phyloP scores from a whole-genome alignment of 176 grass and related monocot species.

The Oryza coarctata region DNA sequence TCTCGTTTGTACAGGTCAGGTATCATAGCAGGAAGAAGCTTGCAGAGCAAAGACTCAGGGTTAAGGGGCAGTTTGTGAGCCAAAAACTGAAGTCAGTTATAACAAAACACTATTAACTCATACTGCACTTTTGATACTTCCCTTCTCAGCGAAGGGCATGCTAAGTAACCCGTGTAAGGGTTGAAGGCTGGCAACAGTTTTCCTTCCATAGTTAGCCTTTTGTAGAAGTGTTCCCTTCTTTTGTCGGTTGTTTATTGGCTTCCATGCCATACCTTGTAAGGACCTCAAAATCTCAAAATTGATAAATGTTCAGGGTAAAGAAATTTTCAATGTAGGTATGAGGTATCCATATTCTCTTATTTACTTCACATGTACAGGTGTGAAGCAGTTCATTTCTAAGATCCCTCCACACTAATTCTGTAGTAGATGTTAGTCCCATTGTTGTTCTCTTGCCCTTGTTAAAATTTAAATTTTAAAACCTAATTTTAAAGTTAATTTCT shows the following conservation, averaged over 20 bases:
- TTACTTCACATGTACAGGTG: not conserved
- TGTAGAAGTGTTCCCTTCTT: slow-evolving; percentile 19
- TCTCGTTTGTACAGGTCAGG: slow-evolving; percentile 63
- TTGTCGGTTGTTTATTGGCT: slow-evolving; percentile 37
- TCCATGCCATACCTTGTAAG: slow-evolving; percentile 36
- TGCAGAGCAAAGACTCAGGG: slow-evolving; percentile 80
- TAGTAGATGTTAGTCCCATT: too few relatives aligned
- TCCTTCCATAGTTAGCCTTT: slow-evolving; percentile 40
- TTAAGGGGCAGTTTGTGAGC: slow-evolving; percentile 97
- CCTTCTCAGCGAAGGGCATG: slow-evolving; percentile 20
- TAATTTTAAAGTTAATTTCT: too few relatives aligned
- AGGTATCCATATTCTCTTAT: slow-evolving; percentile 16
- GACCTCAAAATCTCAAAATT: slow-evolving; percentile 11
- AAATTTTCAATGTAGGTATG: not conserved
- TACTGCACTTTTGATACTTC: slow-evolving; percentile 34
- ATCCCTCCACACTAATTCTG: not conserved
- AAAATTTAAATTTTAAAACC: too few relatives aligned
- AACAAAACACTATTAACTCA: slow-evolving; percentile 21
- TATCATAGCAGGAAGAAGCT: slow-evolving; percentile 95
- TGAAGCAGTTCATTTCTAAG: not conserved
- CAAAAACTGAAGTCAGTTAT: slow-evolving; percentile 55
- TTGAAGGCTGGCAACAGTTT: slow-evolving; percentile 44
- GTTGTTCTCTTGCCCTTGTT: too few relatives aligned
- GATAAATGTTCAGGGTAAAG: not conserved
- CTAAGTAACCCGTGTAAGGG: slow-evolving; percentile 33